Evolutionary conservation across 768 basidiomycete genomes (phyloP).

Genomic region (Mycena belliarum): DNA sequence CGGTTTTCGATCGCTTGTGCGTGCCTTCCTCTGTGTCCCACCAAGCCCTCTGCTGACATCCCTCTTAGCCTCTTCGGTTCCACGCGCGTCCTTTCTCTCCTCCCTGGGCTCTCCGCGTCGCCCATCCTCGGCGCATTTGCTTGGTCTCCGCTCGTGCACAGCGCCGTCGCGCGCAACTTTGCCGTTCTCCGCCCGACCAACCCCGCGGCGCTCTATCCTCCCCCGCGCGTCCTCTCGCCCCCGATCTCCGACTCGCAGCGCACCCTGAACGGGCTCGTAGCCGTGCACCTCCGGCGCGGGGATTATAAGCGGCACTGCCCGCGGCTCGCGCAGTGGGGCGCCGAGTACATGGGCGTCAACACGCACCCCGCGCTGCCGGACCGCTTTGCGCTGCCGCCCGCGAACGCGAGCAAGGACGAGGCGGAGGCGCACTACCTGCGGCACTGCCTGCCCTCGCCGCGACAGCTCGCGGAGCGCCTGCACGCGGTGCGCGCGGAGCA

Average conservation of each 20-base stretch:
- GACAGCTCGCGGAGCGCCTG: slow-evolving; percentile 42
- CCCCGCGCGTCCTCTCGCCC: slow-evolving; percentile 10
- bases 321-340: slow-evolving; percentile 46
- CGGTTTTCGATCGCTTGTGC: slow-evolving; percentile 52
- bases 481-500: slow-evolving; percentile 35
- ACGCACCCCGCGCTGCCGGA: slow-evolving; percentile 42
- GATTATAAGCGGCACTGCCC: slow-evolving; percentile 59
- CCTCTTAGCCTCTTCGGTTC: slow-evolving; percentile 46
- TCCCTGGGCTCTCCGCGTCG: slow-evolving; percentile 43
- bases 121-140: slow-evolving; percentile 51
- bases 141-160: slow-evolving; percentile 55
- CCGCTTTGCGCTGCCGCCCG: slow-evolving; percentile 32
- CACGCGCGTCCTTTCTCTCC: slow-evolving; percentile 41
- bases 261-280: slow-evolving; percentile 46
- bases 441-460: slow-evolving; percentile 45
- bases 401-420: slow-evolving; percentile 9
- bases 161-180: slow-evolving; percentile 52
- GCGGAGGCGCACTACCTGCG: slow-evolving; percentile 36
- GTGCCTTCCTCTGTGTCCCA: slow-evolving; percentile 22
- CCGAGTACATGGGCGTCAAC: slow-evolving; percentile 53
- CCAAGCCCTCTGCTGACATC: neutral
- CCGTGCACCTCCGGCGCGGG: slow-evolving; percentile 57
- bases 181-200: slow-evolving; percentile 38
- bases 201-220: slow-evolving; percentile 23
- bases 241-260: neutral